Conservation (phyloP, 2,329 filamentous ascomycete species). For the Venturia pyrina region DNA sequence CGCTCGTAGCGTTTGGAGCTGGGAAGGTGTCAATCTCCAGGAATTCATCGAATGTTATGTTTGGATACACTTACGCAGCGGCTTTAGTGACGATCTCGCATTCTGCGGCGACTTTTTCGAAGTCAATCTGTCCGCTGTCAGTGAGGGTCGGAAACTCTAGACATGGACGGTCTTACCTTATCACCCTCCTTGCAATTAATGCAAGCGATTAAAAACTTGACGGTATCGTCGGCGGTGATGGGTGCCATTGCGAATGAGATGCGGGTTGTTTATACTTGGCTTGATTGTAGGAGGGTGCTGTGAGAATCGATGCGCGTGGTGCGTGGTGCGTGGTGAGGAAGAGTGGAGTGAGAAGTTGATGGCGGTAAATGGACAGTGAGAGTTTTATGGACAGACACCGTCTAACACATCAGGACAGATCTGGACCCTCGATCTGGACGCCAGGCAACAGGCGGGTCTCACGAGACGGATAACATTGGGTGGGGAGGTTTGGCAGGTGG, state of each 20-base stretch:
- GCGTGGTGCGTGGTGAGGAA: neutral
- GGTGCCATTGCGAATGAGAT: neutral
- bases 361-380: neutral
- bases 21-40: neutral
- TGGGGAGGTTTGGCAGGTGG: neutral
- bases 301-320: neutral
- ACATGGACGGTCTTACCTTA: neutral
- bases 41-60: neutral
- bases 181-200: slow-evolving; percentile 1
- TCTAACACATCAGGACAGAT: neutral
- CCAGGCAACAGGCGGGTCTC: neutral
- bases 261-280: neutral
- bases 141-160: neutral
- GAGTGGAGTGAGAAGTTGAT: neutral
- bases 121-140: slow-evolving; percentile 3
- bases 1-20: slow-evolving; percentile 10
- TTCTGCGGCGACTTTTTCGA: neutral
- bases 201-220: slow-evolving; percentile 9
- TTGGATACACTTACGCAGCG: slow-evolving; percentile 7
- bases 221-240: slow-evolving; percentile 1
- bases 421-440: neutral
- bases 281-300: neutral
- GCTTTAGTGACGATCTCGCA: slow-evolving; percentile 7
- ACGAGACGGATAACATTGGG: neutral
- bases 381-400: neutral